These are phyloP conservation scores for Sarocladium oryzae DNA, from an alignment of 2,329 filamentous ascomycete species.

Conservation along the genomic window DNA sequence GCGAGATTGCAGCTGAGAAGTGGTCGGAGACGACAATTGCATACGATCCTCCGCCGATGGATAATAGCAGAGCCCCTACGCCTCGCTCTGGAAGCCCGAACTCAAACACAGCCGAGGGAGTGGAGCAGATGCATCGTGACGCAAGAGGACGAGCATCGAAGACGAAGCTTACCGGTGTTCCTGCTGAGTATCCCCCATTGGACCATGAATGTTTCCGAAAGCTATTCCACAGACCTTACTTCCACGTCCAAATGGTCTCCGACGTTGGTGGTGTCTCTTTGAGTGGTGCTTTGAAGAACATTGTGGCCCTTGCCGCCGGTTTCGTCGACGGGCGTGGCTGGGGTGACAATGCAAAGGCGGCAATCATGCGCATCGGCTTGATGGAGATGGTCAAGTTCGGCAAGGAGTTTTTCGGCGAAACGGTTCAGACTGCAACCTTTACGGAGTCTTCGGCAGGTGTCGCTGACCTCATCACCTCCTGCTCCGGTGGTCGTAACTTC, in stretches of 20 bases:
- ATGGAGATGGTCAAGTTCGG: conserved; percentile 97
- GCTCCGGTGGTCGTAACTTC: conserved; percentile 88
- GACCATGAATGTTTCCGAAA: conserved; percentile 77
- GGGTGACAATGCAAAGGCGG: conserved; percentile 99
- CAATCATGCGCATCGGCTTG: conserved; percentile 92
- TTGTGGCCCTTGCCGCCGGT: conserved; percentile 87
- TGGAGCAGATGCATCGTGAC: conserved; percentile 60
- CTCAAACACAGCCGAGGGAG: conserved; percentile 43
- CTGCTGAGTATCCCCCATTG: conserved; percentile 75
- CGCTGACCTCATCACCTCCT: conserved; percentile 91
- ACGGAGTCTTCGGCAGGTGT: conserved; percentile 96
- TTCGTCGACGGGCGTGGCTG: conserved; percentile 94
- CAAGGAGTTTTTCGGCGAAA: conserved; percentile 83
- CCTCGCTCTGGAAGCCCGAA: conserved; percentile 41
- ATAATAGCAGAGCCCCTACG: conserved; percentile 64
- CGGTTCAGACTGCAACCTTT: conserved; percentile 76
- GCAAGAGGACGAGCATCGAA: conserved; percentile 60
- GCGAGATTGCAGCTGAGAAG: conserved; percentile 90
- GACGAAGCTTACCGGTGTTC: conserved; percentile 67
- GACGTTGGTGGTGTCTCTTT: conserved; percentile 97
- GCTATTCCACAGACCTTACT: conserved; percentile 94
- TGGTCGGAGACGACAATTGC: conserved; percentile 96
- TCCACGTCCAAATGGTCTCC: conserved; percentile 88
- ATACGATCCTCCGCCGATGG: conserved; percentile 86
- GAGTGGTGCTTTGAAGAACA: conserved; percentile 91